Conservation (phyloP, 2,329 filamentous ascomycete species). For the Clonostachys rhizophaga region DNA sequence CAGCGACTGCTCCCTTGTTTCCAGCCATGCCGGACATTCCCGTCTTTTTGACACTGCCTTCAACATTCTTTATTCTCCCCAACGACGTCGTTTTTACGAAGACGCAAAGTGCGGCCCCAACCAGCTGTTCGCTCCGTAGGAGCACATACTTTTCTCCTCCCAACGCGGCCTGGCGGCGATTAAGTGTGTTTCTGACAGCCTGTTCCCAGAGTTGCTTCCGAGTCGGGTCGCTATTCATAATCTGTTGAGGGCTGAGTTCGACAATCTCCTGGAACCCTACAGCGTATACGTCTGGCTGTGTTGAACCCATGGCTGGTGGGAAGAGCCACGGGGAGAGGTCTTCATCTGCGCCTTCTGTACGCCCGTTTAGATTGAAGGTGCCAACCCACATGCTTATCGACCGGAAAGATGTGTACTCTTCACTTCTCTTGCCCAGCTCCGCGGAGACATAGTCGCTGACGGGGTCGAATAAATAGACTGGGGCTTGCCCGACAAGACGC, state of each 20-base stretch:
- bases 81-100: slow-evolving; percentile 80
- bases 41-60: slow-evolving; percentile 89
- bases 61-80: slow-evolving; percentile 87
- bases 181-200: slow-evolving; percentile 73
- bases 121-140: slow-evolving; percentile 86
- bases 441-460: slow-evolving; percentile 84
- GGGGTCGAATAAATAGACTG: slow-evolving; percentile 86
- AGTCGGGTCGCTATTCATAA: slow-evolving; percentile 95
- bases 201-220: slow-evolving; percentile 83
- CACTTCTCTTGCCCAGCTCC: slow-evolving; percentile 64
- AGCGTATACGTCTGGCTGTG: slow-evolving; percentile 79
- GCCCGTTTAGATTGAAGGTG: slow-evolving; percentile 93
- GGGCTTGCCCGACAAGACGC: slow-evolving; percentile 73
- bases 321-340: slow-evolving; percentile 87
- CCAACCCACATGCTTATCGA: slow-evolving; percentile 79
- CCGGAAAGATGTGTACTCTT: slow-evolving; percentile 72
- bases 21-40: slow-evolving; percentile 96
- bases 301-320: slow-evolving; percentile 49
- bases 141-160: slow-evolving; percentile 80
- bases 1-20: slow-evolving; percentile 96
- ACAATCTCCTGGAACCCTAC: slow-evolving; percentile 98
- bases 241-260: slow-evolving; percentile 94
- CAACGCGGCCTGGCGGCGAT: slow-evolving; percentile 59
- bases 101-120: slow-evolving; percentile 87
- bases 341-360: slow-evolving; percentile 69